A percentile compares a stretch with the other conserved stretches of the same genome.
phyloP scores from a whole-genome alignment of 306 rosid species.

The Senna siamea region DNA sequence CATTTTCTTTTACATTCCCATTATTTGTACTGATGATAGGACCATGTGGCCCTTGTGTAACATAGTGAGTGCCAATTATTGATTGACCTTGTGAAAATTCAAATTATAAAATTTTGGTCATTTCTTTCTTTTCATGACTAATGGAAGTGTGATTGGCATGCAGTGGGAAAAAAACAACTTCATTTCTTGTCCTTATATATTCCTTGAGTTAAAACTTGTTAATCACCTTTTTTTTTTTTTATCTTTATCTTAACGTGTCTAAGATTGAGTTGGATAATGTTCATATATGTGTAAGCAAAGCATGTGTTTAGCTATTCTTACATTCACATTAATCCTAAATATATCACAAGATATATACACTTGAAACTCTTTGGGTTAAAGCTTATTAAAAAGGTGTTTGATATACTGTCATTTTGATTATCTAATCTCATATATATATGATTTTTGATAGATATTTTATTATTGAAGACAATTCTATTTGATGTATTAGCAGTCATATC shows the following conservation, averaged over 20 bases:
- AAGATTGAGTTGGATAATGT: neutral
- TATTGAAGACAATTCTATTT: no score
- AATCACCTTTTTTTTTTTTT: neutral
- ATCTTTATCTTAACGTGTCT: neutral
- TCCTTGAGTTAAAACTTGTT: slow-evolving; percentile 9
- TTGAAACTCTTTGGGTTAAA: no score
- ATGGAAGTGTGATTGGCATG: slow-evolving; percentile 16
- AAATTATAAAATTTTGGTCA: slow-evolving; percentile 6
- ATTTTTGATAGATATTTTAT: no score
- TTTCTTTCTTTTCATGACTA: slow-evolving; percentile 19
- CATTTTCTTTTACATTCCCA: slow-evolving; percentile 36
- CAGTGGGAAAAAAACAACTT: slow-evolving; percentile 15
- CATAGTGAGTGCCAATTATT: slow-evolving; percentile 32
- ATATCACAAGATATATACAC: no score
- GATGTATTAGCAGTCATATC: no score
- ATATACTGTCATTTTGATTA: no score
- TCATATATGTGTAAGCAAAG: slow-evolving; percentile 25
- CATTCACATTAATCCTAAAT: no score
- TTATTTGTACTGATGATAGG: slow-evolving; percentile 31
- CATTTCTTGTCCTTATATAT: slow-evolving; percentile 24
- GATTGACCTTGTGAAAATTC: slow-evolving; percentile 41
- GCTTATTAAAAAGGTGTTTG: no score
- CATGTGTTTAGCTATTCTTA: neutral
- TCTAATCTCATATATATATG: no score
- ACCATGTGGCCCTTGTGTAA: slow-evolving; percentile 38